phyloP scores from a whole-genome alignment of 805 yeast genomes.

The Suhomyces faveliae region DNA sequence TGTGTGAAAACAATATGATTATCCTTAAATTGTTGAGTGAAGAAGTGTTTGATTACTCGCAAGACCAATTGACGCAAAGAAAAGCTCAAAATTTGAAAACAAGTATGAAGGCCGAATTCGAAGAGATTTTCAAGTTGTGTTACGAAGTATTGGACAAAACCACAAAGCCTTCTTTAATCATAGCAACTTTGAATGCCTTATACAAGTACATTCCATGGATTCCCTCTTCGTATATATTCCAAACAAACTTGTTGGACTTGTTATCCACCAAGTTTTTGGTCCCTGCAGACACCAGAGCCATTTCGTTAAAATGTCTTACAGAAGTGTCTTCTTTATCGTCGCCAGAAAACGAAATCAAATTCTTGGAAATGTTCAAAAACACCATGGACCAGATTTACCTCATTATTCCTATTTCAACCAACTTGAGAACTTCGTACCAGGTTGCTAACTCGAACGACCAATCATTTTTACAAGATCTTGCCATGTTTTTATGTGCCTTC shows the following conservation, averaged over 20 bases:
- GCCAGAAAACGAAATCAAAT: slow-evolving; percentile 44
- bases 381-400: slow-evolving; percentile 68
- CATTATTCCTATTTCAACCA: slow-evolving; percentile 71
- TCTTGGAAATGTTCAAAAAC: slow-evolving; percentile 66
- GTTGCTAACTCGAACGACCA: slow-evolving; percentile 81
- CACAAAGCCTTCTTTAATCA: slow-evolving; percentile 75
- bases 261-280: slow-evolving; percentile 74
- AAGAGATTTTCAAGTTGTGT: slow-evolving; percentile 90
- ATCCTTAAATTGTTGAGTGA: slow-evolving; percentile 86
- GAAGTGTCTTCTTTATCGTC: slow-evolving; percentile 76
- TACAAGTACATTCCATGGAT: slow-evolving; percentile 92
- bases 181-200: slow-evolving; percentile 79
- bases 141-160: slow-evolving; percentile 91
- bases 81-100: slow-evolving; percentile 79
- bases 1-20: slow-evolving; percentile 96
- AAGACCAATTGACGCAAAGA: slow-evolving; percentile 95
- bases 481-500: slow-evolving; percentile 87
- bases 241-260: slow-evolving; percentile 73
- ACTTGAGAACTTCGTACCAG: slow-evolving; percentile 69
- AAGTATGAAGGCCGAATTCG: slow-evolving; percentile 86
- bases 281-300: slow-evolving; percentile 76
- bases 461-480: slow-evolving; percentile 91
- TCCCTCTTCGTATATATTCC: slow-evolving; percentile 85
- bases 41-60: slow-evolving; percentile 94
- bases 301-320: slow-evolving; percentile 87